Conservation (phyloP, 2,329 filamentous ascomycete species). For the Venturiaceae sp. region DNA sequence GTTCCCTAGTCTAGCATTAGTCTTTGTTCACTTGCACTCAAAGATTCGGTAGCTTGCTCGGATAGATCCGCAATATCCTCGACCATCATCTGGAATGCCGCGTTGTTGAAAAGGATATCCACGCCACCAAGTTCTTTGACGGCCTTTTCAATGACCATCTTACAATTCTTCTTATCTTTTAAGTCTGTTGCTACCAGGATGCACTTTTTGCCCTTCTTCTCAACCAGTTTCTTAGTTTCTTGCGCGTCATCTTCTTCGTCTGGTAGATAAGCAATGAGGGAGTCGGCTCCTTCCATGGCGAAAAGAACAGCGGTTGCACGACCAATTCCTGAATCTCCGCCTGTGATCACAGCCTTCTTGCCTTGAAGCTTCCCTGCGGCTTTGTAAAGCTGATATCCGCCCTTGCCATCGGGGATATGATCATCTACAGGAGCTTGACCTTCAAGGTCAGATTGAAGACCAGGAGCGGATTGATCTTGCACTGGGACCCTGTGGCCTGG, state of each 20-base stretch:
- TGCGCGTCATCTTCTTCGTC: conserved; percentile 69
- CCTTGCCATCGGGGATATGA: conserved; percentile 57
- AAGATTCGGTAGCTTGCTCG: conserved; percentile 40
- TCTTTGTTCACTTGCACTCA: background rate
- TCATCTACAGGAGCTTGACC: conserved; percentile 51
- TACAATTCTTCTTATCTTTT: conserved; percentile 56
- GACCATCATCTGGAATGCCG: conserved; percentile 65
- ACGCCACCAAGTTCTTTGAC: conserved; percentile 56
- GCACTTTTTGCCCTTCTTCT: conserved; percentile 57
- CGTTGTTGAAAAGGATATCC: conserved; percentile 68
- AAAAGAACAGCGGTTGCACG: conserved; percentile 67
- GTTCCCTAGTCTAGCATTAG: conserved; percentile 41
- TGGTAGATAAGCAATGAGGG: conserved; percentile 62
- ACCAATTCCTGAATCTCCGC: conserved; percentile 72
- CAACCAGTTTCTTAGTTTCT: conserved; percentile 61
- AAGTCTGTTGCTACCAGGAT: conserved; percentile 56
- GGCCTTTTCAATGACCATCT: conserved; percentile 57
- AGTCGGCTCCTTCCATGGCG: conserved; percentile 70
- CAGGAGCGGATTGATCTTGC: conserved; percentile 39
- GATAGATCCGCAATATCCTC: conserved; percentile 60
- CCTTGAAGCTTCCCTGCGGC: conserved; percentile 66
- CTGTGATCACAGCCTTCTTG: conserved; percentile 70
- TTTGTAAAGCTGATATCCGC: conserved; percentile 60
- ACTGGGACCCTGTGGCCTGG: conserved; percentile 11
- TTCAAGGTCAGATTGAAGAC: conserved; percentile 45